Percentiles rank a stretch among this genome's conserved stretches.
Conservation (phyloP, 768 basidiomycete species). For the Lactarius evosmus region DNA sequence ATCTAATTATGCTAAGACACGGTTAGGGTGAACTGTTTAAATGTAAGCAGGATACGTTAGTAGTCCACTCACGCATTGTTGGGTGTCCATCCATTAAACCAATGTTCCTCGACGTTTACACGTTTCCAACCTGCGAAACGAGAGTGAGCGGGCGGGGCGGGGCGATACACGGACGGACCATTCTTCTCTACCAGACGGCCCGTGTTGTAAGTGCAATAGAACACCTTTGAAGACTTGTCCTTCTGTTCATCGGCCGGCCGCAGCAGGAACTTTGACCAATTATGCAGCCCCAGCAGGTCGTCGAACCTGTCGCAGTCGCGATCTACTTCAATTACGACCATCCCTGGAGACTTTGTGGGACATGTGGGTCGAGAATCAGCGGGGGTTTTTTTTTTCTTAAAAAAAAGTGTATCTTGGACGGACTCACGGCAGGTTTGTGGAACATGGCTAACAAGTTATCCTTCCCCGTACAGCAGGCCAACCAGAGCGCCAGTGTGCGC, state of each 20-base stretch:
- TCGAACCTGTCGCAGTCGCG: constrained; percentile 35
- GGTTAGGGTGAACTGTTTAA: background rate
- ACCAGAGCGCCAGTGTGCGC: constrained; percentile 42
- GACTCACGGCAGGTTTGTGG: constrained; percentile 45
- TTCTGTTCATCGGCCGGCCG: constrained; percentile 35
- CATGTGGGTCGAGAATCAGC: background rate
- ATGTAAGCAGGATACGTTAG: constrained; percentile 5
- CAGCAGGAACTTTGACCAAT: constrained; percentile 41
- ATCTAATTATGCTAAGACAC: constrained; percentile 33
- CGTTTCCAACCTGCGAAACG: constrained; percentile 45
- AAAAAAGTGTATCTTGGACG: background rate
- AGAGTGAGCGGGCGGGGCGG: background rate
- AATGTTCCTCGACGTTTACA: constrained; percentile 42
- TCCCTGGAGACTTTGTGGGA: constrained; percentile 39
- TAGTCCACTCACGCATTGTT: constrained; percentile 34
- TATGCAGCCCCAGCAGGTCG: constrained; percentile 42
- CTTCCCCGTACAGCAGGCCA: constrained; percentile 41
- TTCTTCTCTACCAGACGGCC: constrained; percentile 45
- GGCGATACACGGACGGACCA: constrained; percentile 34
- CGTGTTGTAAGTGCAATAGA: constrained; percentile 40
- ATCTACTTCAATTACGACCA: constrained; percentile 45
- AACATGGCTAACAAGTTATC: constrained; percentile 40
- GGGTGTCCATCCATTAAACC: constrained; percentile 38
- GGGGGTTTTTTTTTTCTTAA: background rate
- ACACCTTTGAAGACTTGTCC: constrained; percentile 36